Conservation (phyloP, 2,329 filamentous ascomycete genomes). For the Trichophyton benhamiae region DNA sequence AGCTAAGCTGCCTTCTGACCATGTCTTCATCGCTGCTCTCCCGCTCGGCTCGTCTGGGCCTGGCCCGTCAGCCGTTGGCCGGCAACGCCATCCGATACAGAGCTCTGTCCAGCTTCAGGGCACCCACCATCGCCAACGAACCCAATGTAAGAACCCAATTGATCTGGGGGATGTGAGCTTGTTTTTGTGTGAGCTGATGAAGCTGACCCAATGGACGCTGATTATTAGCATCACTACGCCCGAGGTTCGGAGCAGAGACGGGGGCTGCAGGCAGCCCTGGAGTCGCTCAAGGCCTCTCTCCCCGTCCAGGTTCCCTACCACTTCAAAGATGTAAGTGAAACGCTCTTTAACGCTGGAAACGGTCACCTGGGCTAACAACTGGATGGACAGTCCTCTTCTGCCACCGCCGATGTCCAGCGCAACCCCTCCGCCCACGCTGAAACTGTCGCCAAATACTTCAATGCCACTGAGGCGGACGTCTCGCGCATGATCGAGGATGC, state of each 20-base stretch:
- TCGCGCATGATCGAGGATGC: constrained; percentile 69
- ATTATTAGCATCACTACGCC: constrained; percentile 8
- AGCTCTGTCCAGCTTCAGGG: constrained; percentile 7
- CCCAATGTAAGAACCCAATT: constrained; percentile 6
- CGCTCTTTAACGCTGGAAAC: neutral
- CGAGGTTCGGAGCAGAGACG: constrained; percentile 7
- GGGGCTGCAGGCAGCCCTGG: constrained; percentile 7
- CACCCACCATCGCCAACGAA: constrained; percentile 9
- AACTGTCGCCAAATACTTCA: constrained; percentile 70
- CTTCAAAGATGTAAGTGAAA: neutral
- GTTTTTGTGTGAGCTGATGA: neutral
- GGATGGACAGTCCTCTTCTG: neutral
- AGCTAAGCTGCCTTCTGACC: too few relatives aligned
- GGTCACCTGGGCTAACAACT: neutral
- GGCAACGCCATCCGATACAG: neutral
- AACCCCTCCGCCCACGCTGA: constrained; percentile 72
- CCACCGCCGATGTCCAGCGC: constrained; percentile 40
- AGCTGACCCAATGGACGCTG: neutral
- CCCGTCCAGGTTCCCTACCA: constrained; percentile 9
- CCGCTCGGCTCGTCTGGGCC: neutral
- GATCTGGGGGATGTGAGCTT: neutral
- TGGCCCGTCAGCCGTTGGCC: neutral
- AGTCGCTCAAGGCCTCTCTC: constrained; percentile 5
- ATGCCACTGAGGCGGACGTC: constrained; percentile 57
- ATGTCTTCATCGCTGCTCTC: constrained; percentile 2